Evolutionary conservation across 148 eudicot genomes (phyloP), one percentile per base, ranked within the genome.

Genomic region (Limonium bicolor): DNA sequence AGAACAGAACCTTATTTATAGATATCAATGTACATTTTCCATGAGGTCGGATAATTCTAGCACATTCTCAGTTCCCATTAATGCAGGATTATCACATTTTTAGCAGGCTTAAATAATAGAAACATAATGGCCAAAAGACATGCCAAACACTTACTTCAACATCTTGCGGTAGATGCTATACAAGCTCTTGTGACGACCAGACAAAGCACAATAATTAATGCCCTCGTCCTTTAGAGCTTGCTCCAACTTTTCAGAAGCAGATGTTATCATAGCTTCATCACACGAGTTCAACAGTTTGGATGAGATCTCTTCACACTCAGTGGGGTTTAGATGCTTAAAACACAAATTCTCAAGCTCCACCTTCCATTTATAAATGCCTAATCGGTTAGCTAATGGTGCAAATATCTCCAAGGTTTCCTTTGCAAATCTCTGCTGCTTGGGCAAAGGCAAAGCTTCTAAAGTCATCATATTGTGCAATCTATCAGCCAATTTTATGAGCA

Each of bases 361-460:
- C 60, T 90, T 90, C 99, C 99, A 90, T 27, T 80, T 77, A 43
- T 58, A 78, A 51, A 90, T 84, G 28, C 99, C 95, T 61, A 90
- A 69, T 53, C 95, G 78, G 56, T 81, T 90, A 41, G 99, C 93
- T 58, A 90, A 58, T 15, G 95, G 99, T 46, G 73, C 99, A 73
- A 90, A 90, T 50, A 90, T 76, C 68, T 84, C 93, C 70, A 84
- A 39, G 4, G 99, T 90, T 53, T 90, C 99, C 70, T 90, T 84
- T 2, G 88, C 95, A 59, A 90, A 74, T 59, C 87, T 73, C 45
- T 75, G 77, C 47, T 80, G 88, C 66, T 90, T 90, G 39, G 59
- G 52, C 20, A 70, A 41, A 20, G 87, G 74, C 55, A 90, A 70
- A 30, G 93, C 85, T 35, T 90, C 93, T 32, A 90, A 57, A 0